Conservation (phyloP, 2,329 filamentous ascomycete genomes). For the Ciborinia camelliae region DNA sequence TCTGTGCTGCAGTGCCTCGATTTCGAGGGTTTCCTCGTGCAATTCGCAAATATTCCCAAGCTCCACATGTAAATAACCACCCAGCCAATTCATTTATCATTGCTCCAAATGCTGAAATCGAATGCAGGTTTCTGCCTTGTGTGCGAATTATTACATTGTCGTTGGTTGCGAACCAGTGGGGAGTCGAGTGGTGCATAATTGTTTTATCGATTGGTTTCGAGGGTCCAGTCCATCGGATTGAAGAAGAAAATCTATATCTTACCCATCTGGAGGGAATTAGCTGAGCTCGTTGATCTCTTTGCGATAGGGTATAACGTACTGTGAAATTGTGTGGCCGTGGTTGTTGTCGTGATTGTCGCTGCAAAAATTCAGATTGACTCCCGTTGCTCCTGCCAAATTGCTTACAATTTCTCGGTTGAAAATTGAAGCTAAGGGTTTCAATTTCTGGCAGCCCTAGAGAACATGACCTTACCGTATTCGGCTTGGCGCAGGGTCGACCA, state of each 20-base stretch:
- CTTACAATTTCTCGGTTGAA: slow-evolving; percentile 19
- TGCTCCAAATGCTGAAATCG: background rate
- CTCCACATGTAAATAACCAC: background rate
- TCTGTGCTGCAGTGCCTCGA: background rate
- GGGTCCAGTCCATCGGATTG: slow-evolving; percentile 8
- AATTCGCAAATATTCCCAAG: background rate
- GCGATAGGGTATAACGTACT: slow-evolving; percentile 42
- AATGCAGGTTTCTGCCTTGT: background rate
- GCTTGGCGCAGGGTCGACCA: background rate
- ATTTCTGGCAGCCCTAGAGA: slow-evolving; percentile 19
- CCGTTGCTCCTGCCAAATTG: slow-evolving; percentile 17
- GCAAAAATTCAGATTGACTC: slow-evolving; percentile 22
- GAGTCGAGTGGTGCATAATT: background rate
- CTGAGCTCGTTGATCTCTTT: slow-evolving; percentile 30
- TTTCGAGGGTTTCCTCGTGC: background rate
- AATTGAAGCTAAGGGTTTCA: slow-evolving; percentile 21
- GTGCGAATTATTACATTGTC: background rate
- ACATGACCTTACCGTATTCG: slow-evolving; percentile 8
- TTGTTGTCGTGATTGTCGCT: slow-evolving; percentile 44
- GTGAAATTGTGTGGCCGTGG: slow-evolving; percentile 44
- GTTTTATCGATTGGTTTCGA: background rate
- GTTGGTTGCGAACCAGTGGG: background rate
- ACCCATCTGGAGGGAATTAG: slow-evolving; percentile 55
- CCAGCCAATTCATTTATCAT: background rate
- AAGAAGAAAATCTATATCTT: slow-evolving; percentile 43